These are phyloP conservation scores for Tricholomella constricta DNA, from an alignment of 768 basidiomycete genomes.

Conservation along the genomic window DNA sequence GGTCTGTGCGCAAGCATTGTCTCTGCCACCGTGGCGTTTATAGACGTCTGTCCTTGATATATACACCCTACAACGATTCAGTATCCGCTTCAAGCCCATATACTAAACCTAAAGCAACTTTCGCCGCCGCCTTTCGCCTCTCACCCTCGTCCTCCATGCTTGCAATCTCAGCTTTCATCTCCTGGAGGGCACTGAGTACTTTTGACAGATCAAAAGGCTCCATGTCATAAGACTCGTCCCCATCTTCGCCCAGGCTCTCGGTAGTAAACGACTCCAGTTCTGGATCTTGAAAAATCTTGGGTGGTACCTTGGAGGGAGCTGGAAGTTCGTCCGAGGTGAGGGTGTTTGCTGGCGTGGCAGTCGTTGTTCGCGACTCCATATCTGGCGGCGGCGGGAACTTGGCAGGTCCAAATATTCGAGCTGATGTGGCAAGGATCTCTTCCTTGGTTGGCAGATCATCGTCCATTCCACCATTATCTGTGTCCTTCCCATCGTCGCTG, in stretches of 20 bases:
- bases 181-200: conserved; percentile 62
- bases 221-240: conserved; percentile 30
- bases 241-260: not conserved
- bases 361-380: not conserved
- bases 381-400: conserved; percentile 1
- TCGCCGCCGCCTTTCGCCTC: conserved; percentile 67
- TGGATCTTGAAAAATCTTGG: conserved; percentile 2
- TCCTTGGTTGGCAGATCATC: conserved; percentile 45
- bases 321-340: not conserved
- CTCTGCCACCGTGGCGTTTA: no score
- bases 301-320: not conserved
- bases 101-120: conserved; percentile 70
- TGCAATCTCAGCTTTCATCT: conserved; percentile 75
- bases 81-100: conserved; percentile 55
- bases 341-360: not conserved
- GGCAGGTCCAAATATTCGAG: conserved; percentile 48
- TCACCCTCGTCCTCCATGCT: conserved; percentile 64
- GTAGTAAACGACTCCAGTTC: conserved; percentile 3
- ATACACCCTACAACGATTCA: not conserved
- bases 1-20: no score
- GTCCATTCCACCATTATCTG: conserved; percentile 23
- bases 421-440: conserved; percentile 52
- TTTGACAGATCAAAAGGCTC: conserved; percentile 62
- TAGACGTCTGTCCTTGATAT: no score
- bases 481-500: conserved; percentile 33